phyloP scores from a whole-genome alignment of 2,329 filamentous ascomycete genomes.

The Sporothrix brasiliensis region DNA sequence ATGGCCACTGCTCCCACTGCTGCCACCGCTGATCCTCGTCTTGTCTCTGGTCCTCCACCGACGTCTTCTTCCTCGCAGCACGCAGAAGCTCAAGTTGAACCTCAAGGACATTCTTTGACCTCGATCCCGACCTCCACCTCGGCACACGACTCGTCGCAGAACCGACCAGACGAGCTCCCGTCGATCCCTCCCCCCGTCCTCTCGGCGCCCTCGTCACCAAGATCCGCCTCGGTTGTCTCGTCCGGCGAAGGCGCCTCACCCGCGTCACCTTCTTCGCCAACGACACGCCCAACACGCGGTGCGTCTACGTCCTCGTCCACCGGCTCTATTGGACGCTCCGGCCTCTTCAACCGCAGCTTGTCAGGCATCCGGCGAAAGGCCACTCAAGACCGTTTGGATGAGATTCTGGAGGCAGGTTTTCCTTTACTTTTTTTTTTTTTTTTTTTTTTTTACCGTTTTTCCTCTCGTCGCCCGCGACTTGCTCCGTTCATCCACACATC shows the following conservation, averaged over 20 bases:
- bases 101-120: not conserved
- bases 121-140: not conserved
- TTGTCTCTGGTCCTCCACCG: not conserved
- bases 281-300: not conserved
- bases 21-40: slow-evolving; percentile 8
- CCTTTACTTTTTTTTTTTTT: too few relatives aligned
- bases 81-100: not conserved
- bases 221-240: not conserved
- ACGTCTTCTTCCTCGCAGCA: not conserved
- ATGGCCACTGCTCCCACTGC: slow-evolving; percentile 7
- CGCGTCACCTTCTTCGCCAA: slow-evolving; percentile 1
- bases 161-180: not conserved
- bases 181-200: slow-evolving; percentile 13
- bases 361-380: slow-evolving; percentile 37
- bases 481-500: not conserved
- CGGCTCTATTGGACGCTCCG: not conserved
- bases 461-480: not conserved
- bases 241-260: not conserved
- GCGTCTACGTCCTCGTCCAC: slow-evolving; percentile 21
- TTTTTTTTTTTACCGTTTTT: not conserved
- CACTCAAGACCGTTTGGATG: slow-evolving; percentile 42
- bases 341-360: slow-evolving; percentile 18
- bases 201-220: not conserved
- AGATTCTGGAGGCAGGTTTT: slow-evolving; percentile 42
- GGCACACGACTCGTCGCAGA: not conserved